A percentile compares a stretch with the other conserved stretches of the same genome.
These are phyloP conservation scores for Fonsecaea monophora DNA, from an alignment of 2,329 filamentous ascomycete species.

Conservation along the genomic window DNA sequence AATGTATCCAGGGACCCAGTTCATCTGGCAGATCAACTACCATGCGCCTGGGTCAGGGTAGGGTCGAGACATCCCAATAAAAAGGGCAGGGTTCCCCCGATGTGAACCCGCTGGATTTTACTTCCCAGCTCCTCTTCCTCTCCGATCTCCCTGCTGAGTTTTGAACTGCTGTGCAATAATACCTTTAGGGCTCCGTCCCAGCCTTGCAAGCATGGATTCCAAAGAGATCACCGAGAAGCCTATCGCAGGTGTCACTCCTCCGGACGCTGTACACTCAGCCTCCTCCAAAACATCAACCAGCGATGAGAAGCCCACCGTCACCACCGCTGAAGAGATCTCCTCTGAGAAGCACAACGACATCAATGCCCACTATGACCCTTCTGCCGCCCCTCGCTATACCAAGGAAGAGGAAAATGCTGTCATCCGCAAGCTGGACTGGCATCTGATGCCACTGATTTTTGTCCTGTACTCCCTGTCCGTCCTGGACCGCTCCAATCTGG, in stretches of 20 bases:
- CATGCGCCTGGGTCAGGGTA: slow-evolving; percentile 1
- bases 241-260: slow-evolving; percentile 7
- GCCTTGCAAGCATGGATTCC: slow-evolving; percentile 12
- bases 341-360: slow-evolving; percentile 25
- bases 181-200: not conserved
- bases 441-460: slow-evolving; percentile 39
- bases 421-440: slow-evolving; percentile 37
- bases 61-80: not conserved
- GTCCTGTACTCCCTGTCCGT: slow-evolving; percentile 43
- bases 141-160: not conserved
- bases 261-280: slow-evolving; percentile 9
- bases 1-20: not conserved
- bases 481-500: slow-evolving; percentile 60
- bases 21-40: not conserved
- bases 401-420: slow-evolving; percentile 34
- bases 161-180: not conserved
- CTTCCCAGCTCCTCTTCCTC: slow-evolving; percentile 4
- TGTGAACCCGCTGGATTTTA: not conserved
- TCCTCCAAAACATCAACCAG: slow-evolving; percentile 12
- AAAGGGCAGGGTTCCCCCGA: not conserved
- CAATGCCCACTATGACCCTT: slow-evolving; percentile 19
- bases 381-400: slow-evolving; percentile 26
- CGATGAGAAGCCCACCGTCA: slow-evolving; percentile 29
- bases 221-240: slow-evolving; percentile 25
- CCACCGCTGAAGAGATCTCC: slow-evolving; percentile 23